Evolutionary conservation across 106 monocot species (phyloP), one percentile per base, ranked within the genome.

Genomic region (Amphibolis antarctica): DNA sequence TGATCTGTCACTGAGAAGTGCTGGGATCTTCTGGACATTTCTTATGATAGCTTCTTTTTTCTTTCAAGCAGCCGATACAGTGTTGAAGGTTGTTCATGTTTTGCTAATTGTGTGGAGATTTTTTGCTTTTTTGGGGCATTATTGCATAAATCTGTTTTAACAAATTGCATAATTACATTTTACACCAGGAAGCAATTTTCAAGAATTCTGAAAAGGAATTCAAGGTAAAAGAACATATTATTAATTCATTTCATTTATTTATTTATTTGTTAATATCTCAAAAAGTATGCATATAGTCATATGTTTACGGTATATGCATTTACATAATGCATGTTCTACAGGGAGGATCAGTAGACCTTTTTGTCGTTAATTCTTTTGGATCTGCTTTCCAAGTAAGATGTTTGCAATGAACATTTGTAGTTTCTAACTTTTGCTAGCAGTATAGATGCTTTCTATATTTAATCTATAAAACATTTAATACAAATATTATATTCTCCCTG

Each of bases 61-160:
- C 18, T 76, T 98, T 58, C 96, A 98, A 81, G 96, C 96, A 53
- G 86, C 96, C 66, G 96, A 90, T 62, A 87, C 90, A n/a, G 86
- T 98, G 6, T 70, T 87, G 65, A 98, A 98, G 96, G 96, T 98
- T 21, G 15, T 47, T 46, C 24, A 63, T 13, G 19, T 46, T 46
- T 25, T 60, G 18, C 43, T n/a, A 57, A 61, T 61, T 43, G 42
- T 4, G 11, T 61, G n/a, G 43, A 61, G 3, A 5, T 17, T 17
- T 22, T 36, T 12, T 43, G 43, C 4, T 42, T n/a, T 4, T 18
- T 61, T 61, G 9, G 12, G 6, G 21, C 30, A 19, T n/a, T 12
- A 15, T 9, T 57, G 24, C 14, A 28, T 28, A 15, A 0, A 30
- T 28, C 13, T 57, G 7, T 57, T 28, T 28, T 57, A 12, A 57